Base-by-base conservation (phyloP, 371 early-diverging fungal genomes). In the Mucor irregularis region DNA sequence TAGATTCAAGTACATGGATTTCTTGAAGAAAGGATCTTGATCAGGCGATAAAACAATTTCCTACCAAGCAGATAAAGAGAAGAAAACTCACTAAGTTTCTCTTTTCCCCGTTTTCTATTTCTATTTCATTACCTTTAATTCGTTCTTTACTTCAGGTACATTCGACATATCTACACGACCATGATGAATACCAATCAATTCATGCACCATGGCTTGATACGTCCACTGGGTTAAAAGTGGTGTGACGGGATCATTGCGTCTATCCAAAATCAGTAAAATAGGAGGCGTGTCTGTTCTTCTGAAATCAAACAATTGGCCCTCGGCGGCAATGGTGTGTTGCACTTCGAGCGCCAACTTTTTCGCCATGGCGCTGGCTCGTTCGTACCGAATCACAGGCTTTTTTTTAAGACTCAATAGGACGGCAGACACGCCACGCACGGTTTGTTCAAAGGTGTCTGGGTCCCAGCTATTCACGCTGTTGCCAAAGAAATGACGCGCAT, bases 191-290 rank as follows among this genome's bases (percentile, higher is more conserved):
- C 96, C 95, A 47, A 99, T 80, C 58, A 97, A 73, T 60, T 99
- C 99, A 70, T 98, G 94, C 3, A 99, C 93, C 96, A 99, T 95
- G 4, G 99, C 94, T 63, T 99, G 99, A 67, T 99, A 99, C 8
- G 97, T 97, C 99, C 99, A 99, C 61, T 96, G 97, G 13, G 89
- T 86, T 21, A 99, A 77, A 14, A 99, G 76, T 1, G 99, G 99
- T 0, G 99, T 99, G 3, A 99, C 89, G 1, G 99, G 94, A 69
- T 99, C 99, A 64, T 94, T 93, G 25, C 90, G 79, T 46, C 99
- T 87, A 66, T 99, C 99, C 30, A 99, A 68, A 22, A 99, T 83
- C 22, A 99, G 66, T 7, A 99, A 71, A 31, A 93, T 80, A 13
- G 96, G 94, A 1, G 94, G 86, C 19, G 91, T 89, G 60, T 92